Percentiles rank a stretch among this genome's conserved stretches.
Evolutionary conservation across 2,329 filamentous ascomycete species (phyloP).

Genomic region (Aureobasidium sp.): DNA sequence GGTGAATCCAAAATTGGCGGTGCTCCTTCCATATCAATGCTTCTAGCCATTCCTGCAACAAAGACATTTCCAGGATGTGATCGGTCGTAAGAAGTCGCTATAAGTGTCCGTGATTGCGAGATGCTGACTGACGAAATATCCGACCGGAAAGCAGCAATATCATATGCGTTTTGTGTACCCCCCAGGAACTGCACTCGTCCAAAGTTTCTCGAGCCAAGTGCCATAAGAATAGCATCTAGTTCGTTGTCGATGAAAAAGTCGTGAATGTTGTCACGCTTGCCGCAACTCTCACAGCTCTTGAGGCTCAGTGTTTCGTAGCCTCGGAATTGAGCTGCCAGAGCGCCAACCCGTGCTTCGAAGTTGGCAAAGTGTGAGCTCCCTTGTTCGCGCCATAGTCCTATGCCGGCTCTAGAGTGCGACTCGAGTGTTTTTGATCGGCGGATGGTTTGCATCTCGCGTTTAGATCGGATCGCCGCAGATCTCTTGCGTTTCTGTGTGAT

Average conservation of each 20-base stretch:
- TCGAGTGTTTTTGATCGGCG: conserved; percentile 10
- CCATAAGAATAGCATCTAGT: conserved; percentile 2
- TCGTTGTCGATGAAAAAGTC: conserved; percentile 11
- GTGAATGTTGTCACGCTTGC: conserved; percentile 13
- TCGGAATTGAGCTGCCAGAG: neutral
- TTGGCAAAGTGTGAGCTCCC: conserved; percentile 15
- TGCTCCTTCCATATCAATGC: neutral
- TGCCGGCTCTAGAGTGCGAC: neutral
- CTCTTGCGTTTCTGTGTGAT: conserved; percentile 17
- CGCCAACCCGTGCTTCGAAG: conserved; percentile 9
- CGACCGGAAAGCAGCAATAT: conserved; percentile 10
- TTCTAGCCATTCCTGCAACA: conserved; percentile 6
- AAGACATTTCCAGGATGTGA: conserved; percentile 15
- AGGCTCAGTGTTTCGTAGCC: conserved; percentile 5
- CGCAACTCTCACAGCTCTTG: conserved; percentile 14
- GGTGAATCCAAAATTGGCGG: conserved; percentile 8
- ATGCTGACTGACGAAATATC: conserved; percentile 12
- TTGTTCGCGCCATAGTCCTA: conserved; percentile 16
- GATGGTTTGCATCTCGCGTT: conserved; percentile 14
- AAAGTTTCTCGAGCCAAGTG: neutral
- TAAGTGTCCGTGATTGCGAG: neutral
- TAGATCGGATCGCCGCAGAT: neutral
- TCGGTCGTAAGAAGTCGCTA: conserved; percentile 6
- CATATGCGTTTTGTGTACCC: neutral
- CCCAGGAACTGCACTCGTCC: neutral